Base-by-base conservation (phyloP, 2,329 filamentous ascomycete species). In the Colletotrichum somersetense region DNA sequence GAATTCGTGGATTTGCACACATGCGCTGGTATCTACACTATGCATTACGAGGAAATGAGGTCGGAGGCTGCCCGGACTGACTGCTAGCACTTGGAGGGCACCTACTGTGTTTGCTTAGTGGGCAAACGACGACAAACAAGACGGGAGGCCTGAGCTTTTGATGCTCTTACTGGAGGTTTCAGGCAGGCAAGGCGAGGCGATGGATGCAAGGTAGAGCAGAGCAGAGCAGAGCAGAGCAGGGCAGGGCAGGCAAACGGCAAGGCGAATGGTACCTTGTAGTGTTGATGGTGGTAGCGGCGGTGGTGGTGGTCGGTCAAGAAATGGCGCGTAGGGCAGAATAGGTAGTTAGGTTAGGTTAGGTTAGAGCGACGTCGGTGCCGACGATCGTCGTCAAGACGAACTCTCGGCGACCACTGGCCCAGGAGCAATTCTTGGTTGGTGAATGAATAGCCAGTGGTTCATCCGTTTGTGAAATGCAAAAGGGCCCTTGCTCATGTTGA, bases 351-450 rank as follows among this genome's bases (percentile, higher is more conserved):
- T 30, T 30, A 30, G 26, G 26, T 30, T 30, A 30, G 26, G 4
- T 56, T 69, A 59, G 66, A 46, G 65, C 69, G 69, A 69, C 46
- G 16, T 72, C 66, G 69, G 69, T 72, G 66, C 69, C 69, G 69
- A 61, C 59, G 69, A 69, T 72, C 66, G 69, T 72, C 66, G 69
- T 72, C 66, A 69, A 72, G 66, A 72, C 46, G 59, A 72, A 69
- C 58, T 23, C 44, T 23, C 68, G 26, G 63, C 57, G 50, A 18
- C 18, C 68, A 71, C 52, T 71, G 52, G 69, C 30, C 30, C 57
- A 44, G 33, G 33, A 62, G 42, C 35, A 62, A 62, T 64, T 59
- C 69, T 46, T 48, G 52, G 46, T 38, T 26, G n/a, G 44, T 72
- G 20, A 59, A 38, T 72, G 20, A 59, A 38, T 69, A 53, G 59